phyloP scores from a whole-genome alignment of 495 filamentous ascomycete species.

The Penicillium paradoxum region DNA sequence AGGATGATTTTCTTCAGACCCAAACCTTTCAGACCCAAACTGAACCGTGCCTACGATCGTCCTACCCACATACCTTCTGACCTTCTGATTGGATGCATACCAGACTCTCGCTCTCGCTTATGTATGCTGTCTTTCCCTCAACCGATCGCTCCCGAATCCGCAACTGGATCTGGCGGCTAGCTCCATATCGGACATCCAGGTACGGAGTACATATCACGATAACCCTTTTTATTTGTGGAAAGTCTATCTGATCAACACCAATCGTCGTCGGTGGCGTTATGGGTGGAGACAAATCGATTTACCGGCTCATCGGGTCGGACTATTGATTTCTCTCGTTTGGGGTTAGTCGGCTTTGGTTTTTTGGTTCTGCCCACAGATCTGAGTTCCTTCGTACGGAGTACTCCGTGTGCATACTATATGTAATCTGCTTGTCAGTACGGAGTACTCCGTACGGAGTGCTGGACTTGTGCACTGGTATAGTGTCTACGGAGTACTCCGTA shows the following conservation, averaged over 20 bases:
- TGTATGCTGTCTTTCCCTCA: too few species aligned
- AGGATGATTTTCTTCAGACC: slow-evolving; percentile 1
- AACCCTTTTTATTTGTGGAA: neutral
- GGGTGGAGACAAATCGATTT: neutral
- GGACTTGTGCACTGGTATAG: neutral
- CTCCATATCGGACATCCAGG: neutral
- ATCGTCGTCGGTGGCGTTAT: neutral
- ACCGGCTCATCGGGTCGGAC: neutral
- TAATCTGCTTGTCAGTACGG: too few species aligned
- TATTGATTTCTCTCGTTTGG: neutral
- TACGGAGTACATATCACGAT: neutral
- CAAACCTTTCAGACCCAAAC: neutral
- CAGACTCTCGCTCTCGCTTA: neutral
- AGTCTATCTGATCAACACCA: neutral
- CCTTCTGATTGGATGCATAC: neutral
- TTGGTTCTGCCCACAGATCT: too few species aligned
- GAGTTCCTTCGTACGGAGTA: too few species aligned
- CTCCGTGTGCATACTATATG: too few species aligned
- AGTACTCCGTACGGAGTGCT: too few species aligned
- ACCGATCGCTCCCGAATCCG: too few species aligned
- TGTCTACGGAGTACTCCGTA: too few species aligned
- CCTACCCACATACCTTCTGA: neutral
- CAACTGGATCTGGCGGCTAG: neutral
- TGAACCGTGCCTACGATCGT: neutral
- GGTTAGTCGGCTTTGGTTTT: too few species aligned